Percentiles rank a stretch among this genome's conserved stretches.
Evolutionary conservation across 2,329 filamentous ascomycete genomes (phyloP).

Genomic region (Hypocrella siamensis): DNA sequence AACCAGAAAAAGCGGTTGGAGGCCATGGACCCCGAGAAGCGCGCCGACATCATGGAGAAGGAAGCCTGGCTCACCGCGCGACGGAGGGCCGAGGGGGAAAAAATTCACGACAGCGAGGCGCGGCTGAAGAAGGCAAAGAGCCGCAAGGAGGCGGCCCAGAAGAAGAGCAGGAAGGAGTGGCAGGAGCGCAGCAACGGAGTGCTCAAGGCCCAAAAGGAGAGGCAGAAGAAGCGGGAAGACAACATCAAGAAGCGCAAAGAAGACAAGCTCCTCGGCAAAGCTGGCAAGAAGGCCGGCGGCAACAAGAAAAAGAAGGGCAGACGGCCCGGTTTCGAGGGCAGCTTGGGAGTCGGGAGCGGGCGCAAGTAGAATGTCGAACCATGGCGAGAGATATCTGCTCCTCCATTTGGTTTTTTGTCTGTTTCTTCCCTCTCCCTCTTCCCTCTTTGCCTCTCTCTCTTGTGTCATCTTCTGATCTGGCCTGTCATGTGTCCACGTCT

Average conservation of each 20-base stretch:
- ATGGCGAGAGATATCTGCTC: neutral
- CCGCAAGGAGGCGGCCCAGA: conserved; percentile 78
- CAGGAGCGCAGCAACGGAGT: conserved; percentile 57
- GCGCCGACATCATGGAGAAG: conserved; percentile 79
- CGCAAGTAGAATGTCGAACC: conserved; percentile 22
- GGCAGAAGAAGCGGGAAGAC: conserved; percentile 69
- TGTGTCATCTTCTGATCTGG: neutral
- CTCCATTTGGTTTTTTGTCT: neutral
- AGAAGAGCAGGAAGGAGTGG: conserved; percentile 87
- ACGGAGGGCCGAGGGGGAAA: conserved; percentile 76
- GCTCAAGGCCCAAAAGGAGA: conserved; percentile 58
- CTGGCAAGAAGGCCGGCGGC: conserved; percentile 40
- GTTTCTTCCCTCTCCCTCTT: neutral
- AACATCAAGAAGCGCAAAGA: conserved; percentile 62
- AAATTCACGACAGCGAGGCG: conserved; percentile 71
- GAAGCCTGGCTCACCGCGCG: conserved; percentile 87
- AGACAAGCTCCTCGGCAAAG: conserved; percentile 47
- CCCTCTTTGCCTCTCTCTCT: neutral
- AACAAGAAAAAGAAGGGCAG: conserved; percentile 31
- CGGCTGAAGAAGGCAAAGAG: conserved; percentile 90
- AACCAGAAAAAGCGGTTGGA: conserved; percentile 72
- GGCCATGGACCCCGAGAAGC: conserved; percentile 62
- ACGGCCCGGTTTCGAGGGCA: conserved; percentile 54
- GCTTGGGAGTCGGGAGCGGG: conserved; percentile 40
- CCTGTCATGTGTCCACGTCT: neutral